Base-by-base conservation (phyloP, 192 early-diverging fungal genomes). In the Coemansia sp. region DNA sequence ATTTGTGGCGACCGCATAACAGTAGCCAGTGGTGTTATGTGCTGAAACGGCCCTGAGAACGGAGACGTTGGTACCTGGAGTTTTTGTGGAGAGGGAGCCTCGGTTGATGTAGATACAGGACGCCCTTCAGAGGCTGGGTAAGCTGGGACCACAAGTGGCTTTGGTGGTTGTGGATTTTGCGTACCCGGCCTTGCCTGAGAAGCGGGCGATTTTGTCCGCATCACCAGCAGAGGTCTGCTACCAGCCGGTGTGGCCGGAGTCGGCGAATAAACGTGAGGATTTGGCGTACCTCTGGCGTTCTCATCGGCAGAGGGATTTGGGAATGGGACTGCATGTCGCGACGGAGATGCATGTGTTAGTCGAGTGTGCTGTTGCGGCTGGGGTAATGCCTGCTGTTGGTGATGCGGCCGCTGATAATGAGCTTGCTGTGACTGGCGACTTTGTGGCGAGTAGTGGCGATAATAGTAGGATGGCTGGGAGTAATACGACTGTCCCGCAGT, bases 101-200 rank as follows among this genome's bases (percentile, higher is more conserved):
- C 77, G 8, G 71, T 65, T 6, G 71, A 70, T 35, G 67, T 67
- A 8, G 77, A 70, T 5, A 39, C 24, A 6, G 67, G 38, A 19
- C 19, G 56, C 35, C 19, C 32, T 14, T 58, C 56, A 22, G 51
- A 53, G 2, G 59, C 41, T 17, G 49, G 38, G 27, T 53, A 40
- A 27, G 47, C 20, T 36, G 43, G n/a, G 32, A 36, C 15, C 8
- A 40, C 40, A 49, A 37, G 45, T 35, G 24, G 57, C 8, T 22
- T 31, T 3, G 57, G 42, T 1, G 25, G 65, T n/a, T 37, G 53
- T 15, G 32, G 32, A 35, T 35, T 35, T 35, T 35, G 32, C 32
- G 32, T n/a, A n/a, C 32, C 29, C 54, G 24, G 45, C n/a, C 42
- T 20, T 12, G 42, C 37, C 4, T 53, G 27, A 5, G 31, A 8